Base-by-base conservation (phyloP, 208 protist genomes). In the Crithidia mellificae region DNA sequence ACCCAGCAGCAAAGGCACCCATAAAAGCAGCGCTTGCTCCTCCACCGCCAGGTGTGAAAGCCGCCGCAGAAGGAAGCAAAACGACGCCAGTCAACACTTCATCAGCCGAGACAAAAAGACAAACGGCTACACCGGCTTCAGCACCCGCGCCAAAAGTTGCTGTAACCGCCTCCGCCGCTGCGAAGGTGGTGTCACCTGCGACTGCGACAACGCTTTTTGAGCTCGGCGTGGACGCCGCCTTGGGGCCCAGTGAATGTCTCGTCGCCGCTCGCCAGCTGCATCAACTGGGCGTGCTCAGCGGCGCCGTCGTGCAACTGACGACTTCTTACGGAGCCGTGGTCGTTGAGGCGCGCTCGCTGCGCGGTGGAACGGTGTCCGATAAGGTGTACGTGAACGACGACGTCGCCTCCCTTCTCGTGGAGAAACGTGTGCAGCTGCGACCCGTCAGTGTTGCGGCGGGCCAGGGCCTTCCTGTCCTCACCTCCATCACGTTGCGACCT, bases 351-450 rank as follows among this genome's bases (percentile, higher is more conserved):
- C 65, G 59, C 15, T 43, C 36, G 67, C 27, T 61, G n/a, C 43
- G 52, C 24, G 50, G 64, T 52, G 14, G 41, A 1, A 34, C 56
- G 3, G 49, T 43, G 1, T 27, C 62, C 6, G 74, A 79, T 8
- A 29, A 30, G 17, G 17, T 74, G 17, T 49, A 63, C 8, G 41
- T 79, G 38, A 79, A 62, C 53, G 61, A 65, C 20, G 78, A 83
- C 36, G 56, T 56, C 12, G 72, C 78, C 1, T 63, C 61, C 8
- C 6, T 76, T 27, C 47, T 83, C 17, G 71, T 55, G 25, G 74
- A 77, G 19, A 53, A 52, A 12, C 25, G 52, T 19, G 68, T 72
- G 7, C 27, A 41, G 30, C 30, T 79, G 24, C 25, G 47, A 8
- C 46, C 68, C 0, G 43, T 78, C 12, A 14, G 20, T 12, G 24